Evolutionary conservation across 345 rosid species (phyloP).

Genomic region (Rhodamnia rubescens): DNA sequence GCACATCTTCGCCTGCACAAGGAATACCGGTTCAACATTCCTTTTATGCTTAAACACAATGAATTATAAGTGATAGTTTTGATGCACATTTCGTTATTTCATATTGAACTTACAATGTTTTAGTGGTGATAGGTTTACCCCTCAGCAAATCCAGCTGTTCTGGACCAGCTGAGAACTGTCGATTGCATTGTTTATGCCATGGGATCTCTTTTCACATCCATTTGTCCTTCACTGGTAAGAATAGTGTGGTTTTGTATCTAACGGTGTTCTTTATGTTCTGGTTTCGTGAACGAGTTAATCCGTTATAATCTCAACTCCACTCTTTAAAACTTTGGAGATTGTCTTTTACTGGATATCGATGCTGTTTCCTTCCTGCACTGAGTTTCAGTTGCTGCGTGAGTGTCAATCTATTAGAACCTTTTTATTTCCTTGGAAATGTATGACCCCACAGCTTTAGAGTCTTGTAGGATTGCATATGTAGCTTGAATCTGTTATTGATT

Average conservation of each 20-base stretch:
- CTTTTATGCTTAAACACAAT: background rate
- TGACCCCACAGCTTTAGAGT: background rate
- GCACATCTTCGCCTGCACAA: background rate
- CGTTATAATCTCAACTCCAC: background rate
- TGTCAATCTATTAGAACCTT: background rate
- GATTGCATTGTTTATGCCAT: conserved; percentile 90
- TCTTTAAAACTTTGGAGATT: background rate
- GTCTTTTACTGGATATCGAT: background rate
- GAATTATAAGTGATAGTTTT: background rate
- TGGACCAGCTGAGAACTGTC: conserved; percentile 68
- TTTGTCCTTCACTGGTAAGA: conserved; percentile 86
- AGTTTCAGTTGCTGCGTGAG: background rate
- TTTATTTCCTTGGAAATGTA: background rate
- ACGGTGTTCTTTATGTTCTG: background rate
- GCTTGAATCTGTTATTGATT: too few relatives aligned
- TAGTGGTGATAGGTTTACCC: conserved; percentile 62
- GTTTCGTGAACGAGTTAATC: background rate
- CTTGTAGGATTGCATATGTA: background rate
- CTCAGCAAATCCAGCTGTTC: conserved; percentile 52
- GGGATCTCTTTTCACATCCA: conserved; percentile 96
- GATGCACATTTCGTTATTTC: background rate
- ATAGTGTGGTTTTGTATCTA: background rate
- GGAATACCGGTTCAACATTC: background rate
- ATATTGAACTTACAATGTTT: background rate
- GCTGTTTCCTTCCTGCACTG: background rate